These are phyloP conservation scores for Torrubiella hemipterigena DNA, from an alignment of 2,329 filamentous ascomycete species.

Conservation along the genomic window DNA sequence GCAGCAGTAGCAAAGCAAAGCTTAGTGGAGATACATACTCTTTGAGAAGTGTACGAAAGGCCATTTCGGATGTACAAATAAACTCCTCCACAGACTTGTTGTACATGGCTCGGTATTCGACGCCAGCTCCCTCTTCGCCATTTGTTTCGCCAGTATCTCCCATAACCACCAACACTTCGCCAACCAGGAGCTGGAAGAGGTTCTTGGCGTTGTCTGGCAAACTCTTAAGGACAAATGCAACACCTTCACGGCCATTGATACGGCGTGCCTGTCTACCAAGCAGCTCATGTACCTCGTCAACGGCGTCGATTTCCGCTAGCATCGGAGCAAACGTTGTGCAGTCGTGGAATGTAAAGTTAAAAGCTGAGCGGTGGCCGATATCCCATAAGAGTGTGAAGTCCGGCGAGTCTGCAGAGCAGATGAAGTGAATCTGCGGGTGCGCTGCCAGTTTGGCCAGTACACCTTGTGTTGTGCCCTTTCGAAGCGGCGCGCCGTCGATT, in stretches of 20 bases:
- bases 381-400: conserved; percentile 87
- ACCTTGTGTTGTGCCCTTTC: conserved; percentile 56
- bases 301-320: conserved; percentile 62
- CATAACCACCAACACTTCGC: conserved; percentile 65
- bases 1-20: conserved; percentile 1
- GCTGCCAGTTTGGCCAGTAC: conserved; percentile 66
- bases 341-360: conserved; percentile 87
- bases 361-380: conserved; percentile 66
- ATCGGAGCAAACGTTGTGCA: conserved; percentile 79
- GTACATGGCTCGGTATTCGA: conserved; percentile 86
- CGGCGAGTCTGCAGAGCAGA: conserved; percentile 78
- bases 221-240: conserved; percentile 80
- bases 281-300: conserved; percentile 82
- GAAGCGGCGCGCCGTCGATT: conserved; percentile 68
- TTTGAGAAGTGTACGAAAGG: conserved; percentile 85
- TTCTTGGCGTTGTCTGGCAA: conserved; percentile 86
- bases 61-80: conserved; percentile 92
- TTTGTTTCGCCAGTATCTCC: conserved; percentile 41
- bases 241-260: conserved; percentile 80
- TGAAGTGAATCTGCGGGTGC: conserved; percentile 57
- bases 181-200: conserved; percentile 73
- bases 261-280: conserved; percentile 70
- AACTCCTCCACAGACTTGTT: conserved; percentile 95
- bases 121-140: conserved; percentile 47
- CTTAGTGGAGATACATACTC: conserved; percentile 45